Evolutionary conservation across 108 stramenopile genomes (phyloP).

Genomic region (Schizochytrium sp.): DNA sequence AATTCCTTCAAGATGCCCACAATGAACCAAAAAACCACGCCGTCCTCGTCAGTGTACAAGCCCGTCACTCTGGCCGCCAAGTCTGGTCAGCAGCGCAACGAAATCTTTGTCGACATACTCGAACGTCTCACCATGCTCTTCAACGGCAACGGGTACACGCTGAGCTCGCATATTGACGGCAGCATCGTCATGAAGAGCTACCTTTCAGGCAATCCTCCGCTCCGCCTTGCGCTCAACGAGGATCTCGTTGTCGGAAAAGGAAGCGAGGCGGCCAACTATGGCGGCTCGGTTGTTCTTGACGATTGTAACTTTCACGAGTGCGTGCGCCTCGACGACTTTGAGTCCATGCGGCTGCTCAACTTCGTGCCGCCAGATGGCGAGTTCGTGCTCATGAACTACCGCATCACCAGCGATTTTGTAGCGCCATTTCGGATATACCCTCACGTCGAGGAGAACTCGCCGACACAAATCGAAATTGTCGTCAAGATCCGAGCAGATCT

Average conservation of each 20-base stretch:
- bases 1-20: conserved; percentile 53
- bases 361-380: conserved; percentile 98
- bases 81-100: conserved; percentile 81
- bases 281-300: conserved; percentile 65
- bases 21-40: conserved; percentile 88
- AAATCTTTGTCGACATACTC: conserved; percentile 99
- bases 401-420: conserved; percentile 88
- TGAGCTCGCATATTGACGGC: conserved; percentile 96
- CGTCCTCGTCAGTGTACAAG: conserved; percentile 84
- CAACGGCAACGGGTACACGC: conserved; percentile 87
- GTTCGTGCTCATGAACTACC: conserved; percentile 93
- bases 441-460: conserved; percentile 76
- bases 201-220: conserved; percentile 89
- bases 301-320: conserved; percentile 99
- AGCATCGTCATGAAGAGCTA: conserved; percentile 93
- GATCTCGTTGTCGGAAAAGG: conserved; percentile 86
- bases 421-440: conserved; percentile 95
- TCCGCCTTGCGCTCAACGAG: conserved; percentile 91
- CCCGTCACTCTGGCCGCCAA: conserved; percentile 78
- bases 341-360: conserved; percentile 66
- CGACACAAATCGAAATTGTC: conserved; percentile 75
- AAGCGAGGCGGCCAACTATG: background rate
- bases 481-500: conserved; percentile 88
- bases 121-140: conserved; percentile 96
- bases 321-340: conserved; percentile 89